Percentiles rank a stretch among this genome's conserved stretches.
phyloP scores from a whole-genome alignment of 805 yeast genomes.

The Lachancea kluyveri region DNA sequence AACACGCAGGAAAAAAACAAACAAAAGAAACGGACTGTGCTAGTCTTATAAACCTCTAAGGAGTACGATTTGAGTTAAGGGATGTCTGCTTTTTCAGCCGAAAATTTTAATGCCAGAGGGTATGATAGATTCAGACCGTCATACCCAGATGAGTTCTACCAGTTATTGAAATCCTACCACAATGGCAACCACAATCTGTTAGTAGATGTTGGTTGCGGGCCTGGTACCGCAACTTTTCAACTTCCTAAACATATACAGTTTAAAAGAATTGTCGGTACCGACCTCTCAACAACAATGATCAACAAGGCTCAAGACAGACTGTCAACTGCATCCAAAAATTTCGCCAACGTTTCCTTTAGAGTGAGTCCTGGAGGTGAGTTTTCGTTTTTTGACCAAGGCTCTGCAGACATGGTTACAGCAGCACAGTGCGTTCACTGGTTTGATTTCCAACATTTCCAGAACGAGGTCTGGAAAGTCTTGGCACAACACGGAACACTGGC shows the following conservation, averaged over 20 bases:
- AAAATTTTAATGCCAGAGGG: conserved; percentile 42
- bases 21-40: too few relatives aligned
- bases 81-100: conserved; percentile 64
- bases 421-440: conserved; percentile 91
- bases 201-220: conserved; percentile 75
- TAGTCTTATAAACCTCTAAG: too few relatives aligned
- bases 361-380: conserved; percentile 20
- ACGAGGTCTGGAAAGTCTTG: conserved; percentile 43
- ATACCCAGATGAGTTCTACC: conserved; percentile 50
- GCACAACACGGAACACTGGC: conserved; percentile 63
- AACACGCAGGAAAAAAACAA: too few relatives aligned
- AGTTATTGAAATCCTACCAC: conserved; percentile 38
- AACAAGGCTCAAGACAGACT: conserved; percentile 34
- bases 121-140: conserved; percentile 61
- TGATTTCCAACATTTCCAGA: conserved; percentile 47
- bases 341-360: background rate
- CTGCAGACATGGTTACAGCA: conserved; percentile 64
- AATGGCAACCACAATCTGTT: conserved; percentile 34
- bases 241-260: conserved; percentile 34
- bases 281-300: conserved; percentile 54
- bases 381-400: conserved; percentile 27
- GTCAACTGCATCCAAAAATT: conserved; percentile 12
- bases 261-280: conserved; percentile 54
- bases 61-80: too few relatives aligned
- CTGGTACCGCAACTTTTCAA: conserved; percentile 65